A percentile compares a stretch with the other conserved stretches of the same genome.
These are phyloP conservation scores for Streptanthus diversifolius DNA, from an alignment of 345 rosid species.

Conservation along the genomic window DNA sequence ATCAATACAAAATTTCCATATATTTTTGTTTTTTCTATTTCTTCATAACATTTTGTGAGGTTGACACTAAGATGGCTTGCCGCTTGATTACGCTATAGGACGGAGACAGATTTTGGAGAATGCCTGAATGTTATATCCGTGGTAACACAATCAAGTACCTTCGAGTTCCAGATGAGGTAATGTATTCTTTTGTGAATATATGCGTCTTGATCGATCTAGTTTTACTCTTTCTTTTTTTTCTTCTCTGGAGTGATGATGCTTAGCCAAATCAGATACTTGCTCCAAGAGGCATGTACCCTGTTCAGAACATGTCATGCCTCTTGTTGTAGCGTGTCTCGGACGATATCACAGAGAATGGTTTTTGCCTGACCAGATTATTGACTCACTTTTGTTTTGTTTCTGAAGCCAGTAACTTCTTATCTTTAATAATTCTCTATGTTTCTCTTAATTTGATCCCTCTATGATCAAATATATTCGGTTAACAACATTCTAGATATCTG, in stretches of 20 bases:
- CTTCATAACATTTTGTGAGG: background rate
- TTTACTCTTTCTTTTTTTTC: background rate
- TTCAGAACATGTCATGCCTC: background rate
- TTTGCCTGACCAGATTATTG: constrained; percentile 34
- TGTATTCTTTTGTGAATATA: background rate
- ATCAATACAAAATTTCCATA: background rate
- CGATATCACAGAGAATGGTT: constrained; percentile 38
- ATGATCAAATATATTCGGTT: background rate
- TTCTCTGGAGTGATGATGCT: constrained; percentile 37
- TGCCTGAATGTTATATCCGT: constrained; percentile 99
- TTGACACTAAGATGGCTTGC: background rate
- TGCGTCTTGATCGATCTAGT: background rate
- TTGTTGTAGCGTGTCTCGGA: constrained; percentile 34
- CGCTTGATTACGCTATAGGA: constrained; percentile 47
- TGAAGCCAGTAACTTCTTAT: background rate
- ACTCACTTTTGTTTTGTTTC: background rate
- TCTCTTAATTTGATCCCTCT: background rate
- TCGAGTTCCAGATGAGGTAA: constrained; percentile 98
- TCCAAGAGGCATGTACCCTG: constrained; percentile 19
- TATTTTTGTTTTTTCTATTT: background rate
- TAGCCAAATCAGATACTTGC: constrained; percentile 41
- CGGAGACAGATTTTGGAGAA: constrained; percentile 99
- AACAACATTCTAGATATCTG: background rate
- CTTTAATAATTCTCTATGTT: background rate
- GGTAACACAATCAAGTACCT: constrained; percentile 98